Percentiles rank a stretch among this genome's conserved stretches.
These are phyloP conservation scores for Misopates orontium DNA, from an alignment of 257 asterid genomes.

Conservation along the genomic window DNA sequence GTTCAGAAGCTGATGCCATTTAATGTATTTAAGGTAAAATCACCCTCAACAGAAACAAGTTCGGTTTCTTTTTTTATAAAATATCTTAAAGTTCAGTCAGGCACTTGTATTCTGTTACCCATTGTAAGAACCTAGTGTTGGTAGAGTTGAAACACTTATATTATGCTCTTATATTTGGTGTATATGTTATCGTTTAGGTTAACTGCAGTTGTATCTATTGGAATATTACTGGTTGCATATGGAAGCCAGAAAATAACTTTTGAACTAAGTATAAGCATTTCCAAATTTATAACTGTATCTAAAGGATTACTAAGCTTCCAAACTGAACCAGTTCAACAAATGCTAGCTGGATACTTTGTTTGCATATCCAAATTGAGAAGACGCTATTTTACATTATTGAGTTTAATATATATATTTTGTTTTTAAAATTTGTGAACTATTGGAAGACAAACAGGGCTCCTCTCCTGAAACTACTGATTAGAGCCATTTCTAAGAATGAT, in stretches of 20 bases:
- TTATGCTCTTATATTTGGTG: slow-evolving; percentile 17
- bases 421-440: slow-evolving; percentile 1
- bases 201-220: slow-evolving; percentile 15
- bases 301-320: neutral
- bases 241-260: slow-evolving; percentile 12
- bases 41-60: neutral
- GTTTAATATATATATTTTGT: slow-evolving; percentile 1
- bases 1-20: slow-evolving; percentile 48
- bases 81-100: neutral
- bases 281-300: too few relatives aligned
- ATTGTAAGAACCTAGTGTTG: slow-evolving; percentile 17
- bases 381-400: slow-evolving; percentile 17
- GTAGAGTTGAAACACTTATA: slow-evolving; percentile 1
- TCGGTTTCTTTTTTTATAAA: neutral
- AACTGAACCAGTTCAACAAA: neutral
- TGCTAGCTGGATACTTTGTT: neutral
- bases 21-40: slow-evolving; percentile 42
- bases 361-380: slow-evolving; percentile 4
- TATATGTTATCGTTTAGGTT: slow-evolving; percentile 10
- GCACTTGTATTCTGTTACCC: neutral
- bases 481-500: slow-evolving; percentile 4
- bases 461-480: slow-evolving; percentile 13
- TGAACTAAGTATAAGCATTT: too few relatives aligned
- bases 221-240: slow-evolving; percentile 14
- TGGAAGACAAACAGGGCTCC: neutral